Evolutionary conservation across 139 green algal genomes (phyloP).

Genomic region (Chlorella vulgaris): DNA sequence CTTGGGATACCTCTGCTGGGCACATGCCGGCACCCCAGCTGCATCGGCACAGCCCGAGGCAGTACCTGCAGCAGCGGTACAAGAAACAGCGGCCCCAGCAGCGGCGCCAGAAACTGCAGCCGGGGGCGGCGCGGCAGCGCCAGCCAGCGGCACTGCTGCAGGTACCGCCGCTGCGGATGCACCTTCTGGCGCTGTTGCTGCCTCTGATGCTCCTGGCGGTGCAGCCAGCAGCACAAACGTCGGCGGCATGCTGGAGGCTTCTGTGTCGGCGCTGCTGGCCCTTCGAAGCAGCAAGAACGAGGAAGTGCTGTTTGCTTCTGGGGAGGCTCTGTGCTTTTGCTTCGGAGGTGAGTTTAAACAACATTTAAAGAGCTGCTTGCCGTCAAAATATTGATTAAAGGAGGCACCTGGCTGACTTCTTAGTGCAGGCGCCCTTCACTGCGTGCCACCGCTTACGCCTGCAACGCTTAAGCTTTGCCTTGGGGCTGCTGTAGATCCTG

Average conservation of each 20-base stretch:
- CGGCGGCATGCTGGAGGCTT: conserved; percentile 23
- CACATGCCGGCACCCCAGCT: not conserved
- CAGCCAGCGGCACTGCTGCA: not conserved
- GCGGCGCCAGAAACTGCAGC: not conserved
- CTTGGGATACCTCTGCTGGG: conserved; percentile 41
- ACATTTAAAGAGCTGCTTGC: no score
- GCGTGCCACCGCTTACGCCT: no score
- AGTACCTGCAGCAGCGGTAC: no score
- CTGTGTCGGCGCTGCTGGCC: conserved; percentile 51
- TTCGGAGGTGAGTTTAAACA: conserved; percentile 76
- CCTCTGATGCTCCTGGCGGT: not conserved
- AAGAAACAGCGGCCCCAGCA: not conserved
- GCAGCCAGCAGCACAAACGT: not conserved
- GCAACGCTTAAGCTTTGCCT: not conserved
- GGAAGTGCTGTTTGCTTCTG: conserved; percentile 76
- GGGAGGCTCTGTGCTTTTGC: conserved; percentile 79
- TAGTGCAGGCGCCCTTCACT: no score
- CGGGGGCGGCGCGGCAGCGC: no score
- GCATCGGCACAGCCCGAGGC: not conserved
- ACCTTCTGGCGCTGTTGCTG: not conserved
- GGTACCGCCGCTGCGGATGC: no score
- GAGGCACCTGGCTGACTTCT: no score
- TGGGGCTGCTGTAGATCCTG: no score
- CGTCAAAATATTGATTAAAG: no score
- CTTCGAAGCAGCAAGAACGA: conserved; percentile 62